Evolutionary conservation across 768 basidiomycete genomes (phyloP).

Genomic region (Thelephora ganbajun): DNA sequence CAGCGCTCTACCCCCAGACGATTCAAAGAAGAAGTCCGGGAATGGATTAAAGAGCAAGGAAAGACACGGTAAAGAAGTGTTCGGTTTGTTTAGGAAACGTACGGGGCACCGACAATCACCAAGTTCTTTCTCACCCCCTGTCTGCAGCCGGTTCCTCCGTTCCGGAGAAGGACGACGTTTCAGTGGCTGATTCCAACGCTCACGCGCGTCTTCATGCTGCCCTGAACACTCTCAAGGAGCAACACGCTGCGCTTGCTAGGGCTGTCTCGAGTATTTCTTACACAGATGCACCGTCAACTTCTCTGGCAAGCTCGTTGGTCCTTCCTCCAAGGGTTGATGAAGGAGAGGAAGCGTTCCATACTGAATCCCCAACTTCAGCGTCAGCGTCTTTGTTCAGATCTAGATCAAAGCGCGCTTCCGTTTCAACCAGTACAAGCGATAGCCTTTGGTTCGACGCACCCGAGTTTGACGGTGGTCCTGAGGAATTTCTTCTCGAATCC

Average conservation of each 20-base stretch:
- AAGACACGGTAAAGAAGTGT: constrained; percentile 25
- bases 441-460: constrained; percentile 70
- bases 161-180: neutral
- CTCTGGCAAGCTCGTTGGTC: constrained; percentile 11
- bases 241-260: constrained; percentile 39
- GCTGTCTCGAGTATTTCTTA: constrained; percentile 10
- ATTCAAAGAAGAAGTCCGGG: constrained; percentile 21
- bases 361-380: constrained; percentile 2
- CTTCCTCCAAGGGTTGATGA: constrained; percentile 30
- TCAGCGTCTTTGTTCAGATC: constrained; percentile 11
- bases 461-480: constrained; percentile 42
- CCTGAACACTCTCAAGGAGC: constrained; percentile 41
- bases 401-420: constrained; percentile 1
- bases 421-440: constrained; percentile 12
- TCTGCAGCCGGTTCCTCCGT: neutral
- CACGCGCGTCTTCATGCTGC: constrained; percentile 32
- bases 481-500: constrained; percentile 48
- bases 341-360: constrained; percentile 23
- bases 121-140: neutral
- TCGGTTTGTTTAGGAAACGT: constrained; percentile 44
- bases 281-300: constrained; percentile 13
- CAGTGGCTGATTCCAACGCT: constrained; percentile 1
- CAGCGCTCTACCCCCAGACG: constrained; percentile 25
- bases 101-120: neutral
- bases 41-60: constrained; percentile 25